These are phyloP conservation scores for Rhizopus sp. DNA, from an alignment of 371 early-diverging fungal species.

Conservation along the genomic window DNA sequence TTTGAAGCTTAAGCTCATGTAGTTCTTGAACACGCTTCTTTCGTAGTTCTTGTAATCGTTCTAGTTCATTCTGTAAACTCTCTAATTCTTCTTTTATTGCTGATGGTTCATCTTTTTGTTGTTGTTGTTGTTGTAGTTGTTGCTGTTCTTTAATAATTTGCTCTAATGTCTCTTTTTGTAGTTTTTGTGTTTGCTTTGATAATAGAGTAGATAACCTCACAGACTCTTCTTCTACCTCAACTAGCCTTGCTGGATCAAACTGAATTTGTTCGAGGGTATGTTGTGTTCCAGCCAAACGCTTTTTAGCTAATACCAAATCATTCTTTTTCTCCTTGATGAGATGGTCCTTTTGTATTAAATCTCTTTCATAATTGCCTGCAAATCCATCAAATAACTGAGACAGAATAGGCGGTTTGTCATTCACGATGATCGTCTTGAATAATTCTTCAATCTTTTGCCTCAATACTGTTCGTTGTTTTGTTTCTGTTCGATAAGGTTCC, in stretches of 20 bases:
- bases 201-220: constrained; percentile 3
- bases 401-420: constrained; percentile 17
- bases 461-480: constrained; percentile 22
- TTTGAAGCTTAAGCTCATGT: constrained; percentile 21
- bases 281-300: constrained; percentile 28
- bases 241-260: constrained; percentile 15
- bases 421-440: constrained; percentile 18
- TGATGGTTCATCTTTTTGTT: constrained; percentile 5
- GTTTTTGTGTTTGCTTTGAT: constrained; percentile 6
- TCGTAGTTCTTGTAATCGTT: constrained; percentile 17
- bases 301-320: constrained; percentile 31
- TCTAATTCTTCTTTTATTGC: constrained; percentile 2
- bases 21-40: constrained; percentile 24
- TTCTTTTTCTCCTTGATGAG: constrained; percentile 31
- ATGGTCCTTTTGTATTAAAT: constrained; percentile 33
- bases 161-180: constrained; percentile 13
- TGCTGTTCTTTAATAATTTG: constrained; percentile 1
- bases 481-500: constrained; percentile 23
- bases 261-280: constrained; percentile 29
- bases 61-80: constrained; percentile 5
- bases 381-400: constrained; percentile 35
- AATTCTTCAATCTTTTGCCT: constrained; percentile 19
- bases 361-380: constrained; percentile 35
- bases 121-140: constrained; percentile 15
- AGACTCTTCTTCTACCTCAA: constrained; percentile 15